A percentile compares a stretch with the other conserved stretches of the same genome.
phyloP scores from a whole-genome alignment of 306 rosid genomes.

The Aeschynomene evenia region DNA sequence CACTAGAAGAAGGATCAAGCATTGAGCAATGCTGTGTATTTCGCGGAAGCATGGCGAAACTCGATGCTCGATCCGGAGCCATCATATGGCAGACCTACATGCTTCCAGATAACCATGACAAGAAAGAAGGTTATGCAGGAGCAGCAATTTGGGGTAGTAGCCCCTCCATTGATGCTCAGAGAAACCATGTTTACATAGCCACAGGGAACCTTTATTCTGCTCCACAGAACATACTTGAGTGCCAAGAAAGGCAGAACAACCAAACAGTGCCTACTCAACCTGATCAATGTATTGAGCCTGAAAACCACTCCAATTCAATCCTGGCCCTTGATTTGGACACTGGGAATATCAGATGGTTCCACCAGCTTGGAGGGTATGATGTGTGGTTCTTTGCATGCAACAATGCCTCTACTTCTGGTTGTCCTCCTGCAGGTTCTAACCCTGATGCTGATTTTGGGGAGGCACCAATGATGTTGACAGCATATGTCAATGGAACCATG shows the following conservation, averaged over 20 bases:
- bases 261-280: constrained; percentile 38
- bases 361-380: constrained; percentile 71
- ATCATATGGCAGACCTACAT: constrained; percentile 59
- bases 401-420: constrained; percentile 40
- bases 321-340: constrained; percentile 59
- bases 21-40: constrained; percentile 52
- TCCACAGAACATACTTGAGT: constrained; percentile 37
- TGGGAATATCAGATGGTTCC: constrained; percentile 56
- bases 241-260: constrained; percentile 53
- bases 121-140: constrained; percentile 45
- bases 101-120: constrained; percentile 53
- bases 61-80: constrained; percentile 36
- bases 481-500: constrained; percentile 26
- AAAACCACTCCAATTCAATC: constrained; percentile 57
- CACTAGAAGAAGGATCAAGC: constrained; percentile 35
- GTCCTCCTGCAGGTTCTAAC: constrained; percentile 49
- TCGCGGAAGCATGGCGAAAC: constrained; percentile 51
- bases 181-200: constrained; percentile 55
- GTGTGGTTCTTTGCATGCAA: constrained; percentile 57
- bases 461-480: constrained; percentile 58
- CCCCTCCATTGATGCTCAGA: constrained; percentile 51
- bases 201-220: constrained; percentile 65
- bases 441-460: constrained; percentile 66
- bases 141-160: constrained; percentile 82
- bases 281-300: constrained; percentile 56